These are phyloP conservation scores for Handroanthus guayacan DNA, from an alignment of 257 asterid species.

Conservation along the genomic window DNA sequence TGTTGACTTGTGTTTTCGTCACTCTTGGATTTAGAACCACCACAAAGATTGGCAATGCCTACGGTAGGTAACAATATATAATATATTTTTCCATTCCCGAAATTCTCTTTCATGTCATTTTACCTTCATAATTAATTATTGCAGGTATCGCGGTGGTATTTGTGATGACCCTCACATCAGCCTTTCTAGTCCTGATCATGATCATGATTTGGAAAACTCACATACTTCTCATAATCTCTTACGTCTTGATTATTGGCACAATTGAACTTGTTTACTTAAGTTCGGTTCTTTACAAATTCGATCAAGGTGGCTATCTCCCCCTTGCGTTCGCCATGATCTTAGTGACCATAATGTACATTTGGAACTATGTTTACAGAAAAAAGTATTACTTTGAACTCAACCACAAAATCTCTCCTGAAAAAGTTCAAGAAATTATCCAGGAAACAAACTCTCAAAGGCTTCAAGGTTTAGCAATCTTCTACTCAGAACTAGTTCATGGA, in stretches of 20 bases:
- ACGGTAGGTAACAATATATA: slow-evolving; percentile 42
- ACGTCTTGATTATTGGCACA: slow-evolving; percentile 42
- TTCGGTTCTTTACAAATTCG: slow-evolving; percentile 60
- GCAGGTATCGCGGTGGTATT: slow-evolving; percentile 68
- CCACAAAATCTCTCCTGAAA: slow-evolving; percentile 53
- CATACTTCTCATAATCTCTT: slow-evolving; percentile 42
- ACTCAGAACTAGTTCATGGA: slow-evolving; percentile 69
- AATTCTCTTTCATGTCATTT: not conserved
- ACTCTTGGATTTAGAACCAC: slow-evolving; percentile 57
- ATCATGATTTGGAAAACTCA: slow-evolving; percentile 70
- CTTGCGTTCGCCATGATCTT: slow-evolving; percentile 51
- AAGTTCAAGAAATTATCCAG: slow-evolving; percentile 34
- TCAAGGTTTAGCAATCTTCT: slow-evolving; percentile 64
- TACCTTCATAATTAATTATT: not conserved
- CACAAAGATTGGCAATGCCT: slow-evolving; percentile 56
- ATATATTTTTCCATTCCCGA: not conserved
- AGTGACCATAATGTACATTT: slow-evolving; percentile 53
- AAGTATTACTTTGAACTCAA: slow-evolving; percentile 59
- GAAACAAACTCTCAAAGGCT: slow-evolving; percentile 39
- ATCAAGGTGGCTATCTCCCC: slow-evolving; percentile 64
- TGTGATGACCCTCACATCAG: slow-evolving; percentile 63
- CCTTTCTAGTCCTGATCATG: slow-evolving; percentile 59
- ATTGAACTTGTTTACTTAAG: slow-evolving; percentile 55
- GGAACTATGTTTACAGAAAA: slow-evolving; percentile 57
- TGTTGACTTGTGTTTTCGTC: slow-evolving; percentile 57